phyloP scores from a whole-genome alignment of 2,329 filamentous ascomycete species.

The Endothia cerciana region DNA sequence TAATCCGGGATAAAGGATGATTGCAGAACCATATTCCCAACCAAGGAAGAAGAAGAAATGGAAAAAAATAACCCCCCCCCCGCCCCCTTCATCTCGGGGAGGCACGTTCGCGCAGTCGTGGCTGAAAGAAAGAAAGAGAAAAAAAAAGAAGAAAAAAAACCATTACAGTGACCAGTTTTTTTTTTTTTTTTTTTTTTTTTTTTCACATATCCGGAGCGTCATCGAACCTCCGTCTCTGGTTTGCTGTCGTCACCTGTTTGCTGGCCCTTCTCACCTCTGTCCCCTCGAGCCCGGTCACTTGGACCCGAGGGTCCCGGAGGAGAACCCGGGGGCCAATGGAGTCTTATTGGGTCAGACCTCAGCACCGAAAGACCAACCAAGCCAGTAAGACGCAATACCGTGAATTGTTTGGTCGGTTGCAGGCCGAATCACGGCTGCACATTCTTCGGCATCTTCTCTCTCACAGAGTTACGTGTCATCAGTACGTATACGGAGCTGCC shows the following conservation, averaged over 20 bases:
- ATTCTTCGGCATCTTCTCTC: conserved; percentile 11
- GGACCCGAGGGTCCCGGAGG: conserved; percentile 8
- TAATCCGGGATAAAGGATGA: not conserved
- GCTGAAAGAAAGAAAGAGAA: not conserved
- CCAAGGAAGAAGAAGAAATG: not conserved
- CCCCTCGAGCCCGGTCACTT: conserved; percentile 14
- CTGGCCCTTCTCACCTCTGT: not conserved
- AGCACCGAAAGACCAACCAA: conserved; percentile 17
- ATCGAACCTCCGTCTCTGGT: not conserved
- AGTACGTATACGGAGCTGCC: conserved; percentile 4
- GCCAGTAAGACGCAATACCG: conserved; percentile 7
- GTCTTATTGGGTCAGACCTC: conserved; percentile 5
- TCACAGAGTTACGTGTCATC: not conserved
- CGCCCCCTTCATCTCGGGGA: not conserved
- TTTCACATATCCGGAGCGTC: not conserved
- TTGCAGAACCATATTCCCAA: not conserved
- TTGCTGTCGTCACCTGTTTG: not conserved
- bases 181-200: too few species aligned
- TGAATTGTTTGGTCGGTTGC: conserved; percentile 21
- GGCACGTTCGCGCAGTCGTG: not conserved
- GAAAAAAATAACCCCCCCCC: not conserved
- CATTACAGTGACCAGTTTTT: not conserved
- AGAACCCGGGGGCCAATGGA: not conserved
- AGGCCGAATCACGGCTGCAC: conserved; percentile 16
- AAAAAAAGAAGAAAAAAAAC: not conserved